Percentiles rank a stretch among this genome's conserved stretches.
Evolutionary conservation across 2,329 filamentous ascomycete genomes (phyloP).

Genomic region (Paraphoma chrysanthemicola): DNA sequence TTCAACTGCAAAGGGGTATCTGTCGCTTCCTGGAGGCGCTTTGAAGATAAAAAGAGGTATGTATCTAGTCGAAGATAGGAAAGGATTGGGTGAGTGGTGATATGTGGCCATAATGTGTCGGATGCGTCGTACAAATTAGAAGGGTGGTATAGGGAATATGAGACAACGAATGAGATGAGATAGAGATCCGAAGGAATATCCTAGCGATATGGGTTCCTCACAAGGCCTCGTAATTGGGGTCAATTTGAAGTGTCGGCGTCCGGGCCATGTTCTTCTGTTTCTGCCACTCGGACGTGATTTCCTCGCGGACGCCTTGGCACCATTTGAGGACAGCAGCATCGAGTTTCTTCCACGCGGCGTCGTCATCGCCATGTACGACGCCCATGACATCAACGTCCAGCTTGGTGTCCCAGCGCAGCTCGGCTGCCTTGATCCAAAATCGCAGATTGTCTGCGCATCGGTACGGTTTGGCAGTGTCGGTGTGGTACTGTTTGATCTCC

Average conservation of each 20-base stretch:
- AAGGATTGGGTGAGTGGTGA: conserved; percentile 4
- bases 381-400: conserved; percentile 85
- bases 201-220: conserved; percentile 17
- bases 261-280: conserved; percentile 48
- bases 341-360: conserved; percentile 78
- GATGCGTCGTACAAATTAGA: conserved; percentile 28
- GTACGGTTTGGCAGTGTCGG: conserved; percentile 94
- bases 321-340: conserved; percentile 83
- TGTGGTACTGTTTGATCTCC: conserved; percentile 85
- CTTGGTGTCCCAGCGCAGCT: conserved; percentile 89
- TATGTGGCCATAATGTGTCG: conserved; percentile 12
- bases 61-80: not conserved
- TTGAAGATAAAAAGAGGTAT: not conserved
- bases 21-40: conserved; percentile 1
- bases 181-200: conserved; percentile 8
- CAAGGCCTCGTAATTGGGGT: conserved; percentile 40
- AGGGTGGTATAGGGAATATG: conserved; percentile 25
- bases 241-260: conserved; percentile 49
- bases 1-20: conserved; percentile 4
- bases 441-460: conserved; percentile 90
- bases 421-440: conserved; percentile 95
- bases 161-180: conserved; percentile 32
- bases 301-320: conserved; percentile 81
- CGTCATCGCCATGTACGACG: conserved; percentile 76
- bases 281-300: conserved; percentile 77